Evolutionary conservation across 2,329 filamentous ascomycete species (phyloP).

Genomic region (Lachnellula subtilissima): DNA sequence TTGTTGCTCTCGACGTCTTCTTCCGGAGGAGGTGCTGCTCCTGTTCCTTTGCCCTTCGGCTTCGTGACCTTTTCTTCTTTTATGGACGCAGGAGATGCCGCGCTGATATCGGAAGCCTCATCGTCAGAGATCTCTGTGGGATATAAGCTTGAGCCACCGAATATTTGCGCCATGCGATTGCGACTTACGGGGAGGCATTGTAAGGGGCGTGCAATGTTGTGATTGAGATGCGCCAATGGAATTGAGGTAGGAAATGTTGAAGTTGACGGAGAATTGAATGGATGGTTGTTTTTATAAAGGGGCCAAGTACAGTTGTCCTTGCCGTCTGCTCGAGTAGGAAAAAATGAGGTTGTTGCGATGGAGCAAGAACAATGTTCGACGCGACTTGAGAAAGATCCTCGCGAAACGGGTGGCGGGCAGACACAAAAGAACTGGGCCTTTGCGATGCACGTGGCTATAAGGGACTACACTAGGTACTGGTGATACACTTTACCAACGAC

Average conservation of each 20-base stretch:
- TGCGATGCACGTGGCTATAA: no score
- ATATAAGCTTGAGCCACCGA: slow-evolving; percentile 16
- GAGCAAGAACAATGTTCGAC: no score
- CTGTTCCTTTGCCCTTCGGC: slow-evolving; percentile 14
- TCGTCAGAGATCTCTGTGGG: slow-evolving; percentile 27
- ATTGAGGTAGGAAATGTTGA: not conserved
- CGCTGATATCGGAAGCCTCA: slow-evolving; percentile 33
- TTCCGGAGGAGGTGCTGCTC: slow-evolving; percentile 24
- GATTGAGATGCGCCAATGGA: not conserved
- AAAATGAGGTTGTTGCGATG: no score
- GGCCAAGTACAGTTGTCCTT: no score
- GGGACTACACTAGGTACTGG: no score
- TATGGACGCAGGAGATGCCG: slow-evolving; percentile 16
- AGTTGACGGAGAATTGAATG: not conserved
- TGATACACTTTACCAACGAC: no score
- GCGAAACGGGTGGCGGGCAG: no score
- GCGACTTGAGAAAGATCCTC: no score
- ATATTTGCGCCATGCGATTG: slow-evolving; percentile 7
- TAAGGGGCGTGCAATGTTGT: not conserved
- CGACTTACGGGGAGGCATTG: slow-evolving; percentile 31
- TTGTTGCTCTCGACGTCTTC: slow-evolving; percentile 25
- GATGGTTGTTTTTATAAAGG: not conserved
- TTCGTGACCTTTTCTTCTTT: slow-evolving; percentile 20
- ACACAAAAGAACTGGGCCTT: no score
- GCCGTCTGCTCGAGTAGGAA: no score